phyloP scores from a whole-genome alignment of 2,329 filamentous ascomycete genomes.

The Ophiocordyceps camponoti-rufipedis region DNA sequence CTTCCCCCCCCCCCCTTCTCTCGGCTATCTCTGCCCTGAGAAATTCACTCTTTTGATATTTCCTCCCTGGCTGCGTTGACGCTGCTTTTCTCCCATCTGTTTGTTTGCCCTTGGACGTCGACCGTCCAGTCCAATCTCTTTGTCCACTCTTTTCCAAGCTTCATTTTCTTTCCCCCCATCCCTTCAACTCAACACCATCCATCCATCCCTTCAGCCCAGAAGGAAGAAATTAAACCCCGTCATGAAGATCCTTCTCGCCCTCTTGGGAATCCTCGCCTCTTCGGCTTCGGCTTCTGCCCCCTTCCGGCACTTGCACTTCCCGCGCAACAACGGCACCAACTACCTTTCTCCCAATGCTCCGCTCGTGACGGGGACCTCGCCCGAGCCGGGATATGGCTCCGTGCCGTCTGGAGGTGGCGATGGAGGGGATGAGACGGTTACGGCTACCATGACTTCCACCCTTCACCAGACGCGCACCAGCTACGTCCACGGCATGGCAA shows the following conservation, averaged over 20 bases:
- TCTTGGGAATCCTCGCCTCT: constrained; percentile 26
- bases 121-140: too few relatives aligned
- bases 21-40: too few relatives aligned
- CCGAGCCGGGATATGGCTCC: background rate
- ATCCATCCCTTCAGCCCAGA: background rate
- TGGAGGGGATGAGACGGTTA: constrained; percentile 34
- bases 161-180: too few relatives aligned
- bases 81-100: too few relatives aligned
- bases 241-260: constrained; percentile 30
- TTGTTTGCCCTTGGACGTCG: too few relatives aligned
- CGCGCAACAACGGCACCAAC: constrained; percentile 7
- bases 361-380: background rate
- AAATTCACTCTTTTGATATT: too few relatives aligned
- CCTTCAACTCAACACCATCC: too few relatives aligned
- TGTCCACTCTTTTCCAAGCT: too few relatives aligned
- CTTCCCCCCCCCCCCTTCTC: too few relatives aligned
- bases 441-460: constrained; percentile 10
- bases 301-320: constrained; percentile 14
- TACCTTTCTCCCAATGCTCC: background rate
- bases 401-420: background rate
- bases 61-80: too few relatives aligned
- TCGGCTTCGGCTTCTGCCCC: constrained; percentile 13
- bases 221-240: background rate
- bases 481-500: constrained; percentile 12
- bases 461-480: constrained; percentile 1